Evolutionary conservation across 192 early-diverging fungal species (phyloP), one percentile per base, ranked within the genome.

Genomic region (Coemansia sp.): DNA sequence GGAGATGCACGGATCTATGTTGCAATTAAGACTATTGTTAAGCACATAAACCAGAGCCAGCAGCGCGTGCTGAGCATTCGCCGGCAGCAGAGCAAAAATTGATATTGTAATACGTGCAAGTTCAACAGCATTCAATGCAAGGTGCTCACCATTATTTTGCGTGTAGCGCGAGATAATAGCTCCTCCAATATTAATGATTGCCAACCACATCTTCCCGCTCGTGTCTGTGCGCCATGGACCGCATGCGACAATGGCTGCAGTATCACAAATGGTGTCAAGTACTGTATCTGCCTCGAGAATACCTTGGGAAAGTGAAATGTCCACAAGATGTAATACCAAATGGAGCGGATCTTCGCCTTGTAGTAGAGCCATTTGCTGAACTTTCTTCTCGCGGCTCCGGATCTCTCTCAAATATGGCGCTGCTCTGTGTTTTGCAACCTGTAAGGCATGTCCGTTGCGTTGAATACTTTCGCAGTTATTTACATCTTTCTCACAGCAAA

Each of bases 241-340:
- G 20, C 54, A 59, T 3, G 52, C 25, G 2, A 67, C 10, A 29
- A 59, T 24, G 2, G 46, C 42, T 4, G 61, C 61, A 10, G 65
- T n/a, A 31, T 59, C 27, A 22, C 57, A 62, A 29, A 74, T 30
- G 17, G 56, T 32, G 46, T 24, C 33, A 20, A 74, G 54, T 11
- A 23, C 51, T 9, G 10, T 10, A 14, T 19, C 21, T 32, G 21
- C 51, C 7, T 64, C 66, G 19, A 67, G 36, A 46, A 56, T 30
- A 29, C 51, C 51, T 52, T 58, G 53, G 9, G 51, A 25, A 33
- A 63, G 52, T 6, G 71, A 60, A 24, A 67, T 29, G 25, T 74
- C 65, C 20, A 74, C 36, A 23, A 74, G 51, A 51, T 74, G 71
- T n/a, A 74, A 20, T 51, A 74, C 17, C 42, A 74, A 30, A 54